Percentiles rank a stretch among this genome's conserved stretches.
Evolutionary conservation across 768 basidiomycete genomes (phyloP).

Genomic region (Mycena galericulata): DNA sequence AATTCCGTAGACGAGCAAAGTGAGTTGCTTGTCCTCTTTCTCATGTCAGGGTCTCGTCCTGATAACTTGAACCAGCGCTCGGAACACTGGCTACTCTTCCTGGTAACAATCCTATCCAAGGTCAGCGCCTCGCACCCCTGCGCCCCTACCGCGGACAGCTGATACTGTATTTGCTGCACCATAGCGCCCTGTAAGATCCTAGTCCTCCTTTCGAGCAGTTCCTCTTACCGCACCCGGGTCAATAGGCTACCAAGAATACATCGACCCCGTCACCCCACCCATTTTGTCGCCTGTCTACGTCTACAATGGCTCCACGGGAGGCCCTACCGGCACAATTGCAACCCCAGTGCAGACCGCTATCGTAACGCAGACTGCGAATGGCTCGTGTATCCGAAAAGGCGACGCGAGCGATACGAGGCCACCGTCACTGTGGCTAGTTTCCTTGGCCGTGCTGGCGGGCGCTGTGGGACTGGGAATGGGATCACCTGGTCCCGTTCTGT

Average conservation of each 20-base stretch:
- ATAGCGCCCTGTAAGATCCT: constrained; percentile 23
- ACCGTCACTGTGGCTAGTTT: constrained; percentile 3
- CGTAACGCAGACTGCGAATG: constrained; percentile 37
- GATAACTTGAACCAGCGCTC: constrained; percentile 21
- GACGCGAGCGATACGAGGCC: constrained; percentile 10
- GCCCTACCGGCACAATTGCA: constrained; percentile 38
- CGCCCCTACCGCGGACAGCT: background rate
- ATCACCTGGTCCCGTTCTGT: too few species aligned
- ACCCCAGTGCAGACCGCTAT: constrained; percentile 39
- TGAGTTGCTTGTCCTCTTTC: constrained; percentile 2
- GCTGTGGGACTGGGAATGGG: background rate
- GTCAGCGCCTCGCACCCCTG: background rate
- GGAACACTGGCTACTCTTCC: constrained; percentile 38
- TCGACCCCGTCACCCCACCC: constrained; percentile 41
- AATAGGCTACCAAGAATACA: constrained; percentile 41
- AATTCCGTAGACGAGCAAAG: constrained; percentile 39
- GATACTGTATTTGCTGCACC: background rate
- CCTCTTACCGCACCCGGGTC: background rate
- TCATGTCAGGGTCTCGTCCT: background rate
- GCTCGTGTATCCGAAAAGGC: constrained; percentile 42
- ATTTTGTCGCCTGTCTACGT: constrained; percentile 43
- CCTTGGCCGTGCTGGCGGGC: background rate
- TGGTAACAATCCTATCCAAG: constrained; percentile 47
- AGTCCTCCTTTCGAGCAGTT: background rate
- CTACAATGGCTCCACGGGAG: constrained; percentile 35